Evolutionary conservation across 1,284 basidiomycete species (phyloP), one percentile per base, ranked within the genome.

Genomic region (Ustilago curta): DNA sequence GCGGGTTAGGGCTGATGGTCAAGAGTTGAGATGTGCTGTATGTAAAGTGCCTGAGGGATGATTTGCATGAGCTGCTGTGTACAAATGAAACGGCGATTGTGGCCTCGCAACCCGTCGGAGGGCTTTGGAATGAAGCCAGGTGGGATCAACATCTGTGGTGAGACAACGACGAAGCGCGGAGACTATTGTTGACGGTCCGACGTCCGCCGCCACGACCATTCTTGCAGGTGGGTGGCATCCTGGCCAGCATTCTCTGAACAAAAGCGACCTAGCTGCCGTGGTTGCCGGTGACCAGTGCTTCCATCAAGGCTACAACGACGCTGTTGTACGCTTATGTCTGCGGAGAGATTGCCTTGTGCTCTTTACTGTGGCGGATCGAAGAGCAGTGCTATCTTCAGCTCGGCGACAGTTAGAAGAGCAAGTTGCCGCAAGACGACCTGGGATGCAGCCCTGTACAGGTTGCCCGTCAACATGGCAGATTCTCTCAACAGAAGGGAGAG

Each of bases 21-120:
- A 9, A 19, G 19, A 31, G 29, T 11, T 16, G 47, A 48, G 47
- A 27, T 11, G 45, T 29, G 45, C 25, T 32, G 35, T 37, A 12
- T 16, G 35, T 8, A 48, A 31, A 11, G n/a, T 48, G 47, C 29
- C 11, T 19, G 47, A 8, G 47, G n/a, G 27, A 47, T 19, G 47
- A 48, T 48, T 48, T 31, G 16, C 47, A 31, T 19, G 8, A n/a
- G 47, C n/a, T 48, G n/a, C 47, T 37, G 35, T 16, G 35, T 29
- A 31, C 47, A 31, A 18, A 48, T 48, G 47, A 48, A 48, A 29
- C 12, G n/a, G 47, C 47, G 47, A 29, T 29, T 12, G 29, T 18
- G 4, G 14, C 45, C 44, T 8, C 27, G 45, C 18, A 14, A 48
- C n/a, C 47, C 47, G 47, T 48, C 47, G 47, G 47, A 48, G 47